A percentile compares a stretch with the other conserved stretches of the same genome.
These are phyloP conservation scores for Beta vulgaris DNA, from an alignment of 148 eudicot genomes.

Conservation along the genomic window DNA sequence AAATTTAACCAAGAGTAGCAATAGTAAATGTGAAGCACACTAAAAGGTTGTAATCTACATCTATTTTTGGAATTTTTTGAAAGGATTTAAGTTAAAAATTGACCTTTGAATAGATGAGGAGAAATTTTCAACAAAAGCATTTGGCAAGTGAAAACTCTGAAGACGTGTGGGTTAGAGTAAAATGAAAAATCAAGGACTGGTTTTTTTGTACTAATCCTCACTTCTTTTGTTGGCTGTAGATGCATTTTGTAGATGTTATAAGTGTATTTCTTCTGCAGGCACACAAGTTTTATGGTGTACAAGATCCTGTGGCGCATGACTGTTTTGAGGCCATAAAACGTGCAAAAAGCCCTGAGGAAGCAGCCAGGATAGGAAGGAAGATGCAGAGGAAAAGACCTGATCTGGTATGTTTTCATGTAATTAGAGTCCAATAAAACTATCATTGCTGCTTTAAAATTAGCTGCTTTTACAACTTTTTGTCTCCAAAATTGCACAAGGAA, in stretches of 20 bases:
- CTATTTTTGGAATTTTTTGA: too few relatives aligned
- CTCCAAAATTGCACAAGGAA: not conserved
- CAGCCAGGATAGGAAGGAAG: constrained; percentile 86
- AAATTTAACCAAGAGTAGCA: too few relatives aligned
- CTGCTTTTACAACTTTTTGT: not conserved
- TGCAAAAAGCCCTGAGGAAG: constrained; percentile 97
- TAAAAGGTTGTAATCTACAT: too few relatives aligned
- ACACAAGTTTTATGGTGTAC: constrained; percentile 73
- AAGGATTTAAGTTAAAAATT: too few relatives aligned
- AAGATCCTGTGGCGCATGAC: constrained; percentile 60
- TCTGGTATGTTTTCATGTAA: constrained; percentile 47
- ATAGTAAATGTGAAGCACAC: too few relatives aligned
- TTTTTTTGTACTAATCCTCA: not conserved
- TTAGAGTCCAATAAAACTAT: not conserved
- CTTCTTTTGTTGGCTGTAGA: not conserved
- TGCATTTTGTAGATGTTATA: not conserved
- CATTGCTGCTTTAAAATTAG: not conserved
- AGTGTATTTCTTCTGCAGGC: constrained; percentile 43
- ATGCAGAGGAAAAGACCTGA: constrained; percentile 74
- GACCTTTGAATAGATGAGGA: too few relatives aligned
- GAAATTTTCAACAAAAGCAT: not conserved
- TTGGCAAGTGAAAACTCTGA: not conserved
- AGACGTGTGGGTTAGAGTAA: not conserved
- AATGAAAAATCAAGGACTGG: not conserved
- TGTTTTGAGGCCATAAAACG: constrained; percentile 59